A percentile compares a stretch with the other conserved stretches of the same genome.
phyloP scores from a whole-genome alignment of 768 basidiomycete genomes.

The Termitomyces sp. region DNA sequence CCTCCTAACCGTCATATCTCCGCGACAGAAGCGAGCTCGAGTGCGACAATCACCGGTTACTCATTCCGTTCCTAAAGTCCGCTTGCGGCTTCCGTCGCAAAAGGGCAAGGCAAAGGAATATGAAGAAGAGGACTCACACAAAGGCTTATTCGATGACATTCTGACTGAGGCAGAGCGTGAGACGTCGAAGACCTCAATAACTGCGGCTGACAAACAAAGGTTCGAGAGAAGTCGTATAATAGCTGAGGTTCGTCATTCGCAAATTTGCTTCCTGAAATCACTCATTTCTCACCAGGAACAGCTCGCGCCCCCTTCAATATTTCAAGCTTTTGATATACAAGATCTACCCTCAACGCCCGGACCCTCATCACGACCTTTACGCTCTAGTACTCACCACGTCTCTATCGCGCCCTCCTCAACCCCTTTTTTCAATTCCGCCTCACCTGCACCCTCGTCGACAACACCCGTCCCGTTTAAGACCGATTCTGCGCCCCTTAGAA shows the following conservation, averaged over 20 bases:
- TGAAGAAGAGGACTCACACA: slow-evolving; percentile 52
- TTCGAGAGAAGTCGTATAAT: slow-evolving; percentile 69
- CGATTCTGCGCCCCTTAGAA: slow-evolving; percentile 48
- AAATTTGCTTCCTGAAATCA: slow-evolving; percentile 7
- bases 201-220: slow-evolving; percentile 51
- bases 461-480: slow-evolving; percentile 28
- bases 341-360: slow-evolving; percentile 33
- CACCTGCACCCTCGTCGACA: slow-evolving; percentile 25
- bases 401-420: slow-evolving; percentile 28
- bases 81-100: slow-evolving; percentile 42
- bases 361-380: slow-evolving; percentile 57
- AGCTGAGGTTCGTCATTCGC: slow-evolving; percentile 58
- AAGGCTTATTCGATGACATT: slow-evolving; percentile 82
- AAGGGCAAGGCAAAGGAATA: slow-evolving; percentile 66
- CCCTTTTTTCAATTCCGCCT: slow-evolving; percentile 35
- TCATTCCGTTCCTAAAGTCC: slow-evolving; percentile 31
- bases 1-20: slow-evolving; percentile 11
- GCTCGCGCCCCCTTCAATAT: slow-evolving; percentile 31
- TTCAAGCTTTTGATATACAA: slow-evolving; percentile 13
- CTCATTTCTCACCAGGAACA: slow-evolving; percentile 33
- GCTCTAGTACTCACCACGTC: slow-evolving; percentile 45
- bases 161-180: slow-evolving; percentile 67
- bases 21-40: slow-evolving; percentile 40
- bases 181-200: slow-evolving; percentile 61
- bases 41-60: slow-evolving; percentile 29